Base-by-base conservation (phyloP, 495 filamentous ascomycete genomes). In the Penicillium ucsense region DNA sequence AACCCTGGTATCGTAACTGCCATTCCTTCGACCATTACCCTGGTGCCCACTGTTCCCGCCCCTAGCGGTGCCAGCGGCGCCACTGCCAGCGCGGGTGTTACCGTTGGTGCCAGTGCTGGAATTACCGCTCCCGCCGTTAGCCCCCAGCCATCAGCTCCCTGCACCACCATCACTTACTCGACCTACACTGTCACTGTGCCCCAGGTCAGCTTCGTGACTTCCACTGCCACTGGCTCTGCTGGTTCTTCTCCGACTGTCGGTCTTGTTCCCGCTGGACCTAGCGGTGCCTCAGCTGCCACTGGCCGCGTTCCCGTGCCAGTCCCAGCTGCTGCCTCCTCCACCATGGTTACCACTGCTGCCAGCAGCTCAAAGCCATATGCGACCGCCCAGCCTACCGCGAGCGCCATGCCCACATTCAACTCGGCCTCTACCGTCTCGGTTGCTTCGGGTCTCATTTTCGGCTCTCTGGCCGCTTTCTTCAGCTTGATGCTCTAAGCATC, bases 1-100 rank as follows among this genome's bases (percentile, higher is more conserved):
- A 95, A 95, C 79, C 92, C 92, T 3, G 90, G 77, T 45, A 86
- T 97, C 60, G 77, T 88, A 58, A 92, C 87, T 48, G 80, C 69
- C 36, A 75, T 84, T 46, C 83, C 83, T 2, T 62, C 72, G 5
- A 80, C 69, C 27, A 76, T 85, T 61, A 80, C 78, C n/a, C 64
- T 83, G 28, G 64, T 60, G 35, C 75, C 78, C 3, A 70, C 68
- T 10, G 50, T 62, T 4, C 20, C 20, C 20, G 41, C 37, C n/a
- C 33, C 51, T 31, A 47, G 41, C 41, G 41, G 36, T 34, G 46
- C 36, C 31, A 46, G 29, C 20, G 48, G 49, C 29, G 33, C 27
- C 38, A 37, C 44, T 30, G 41, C 52, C 9, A 49, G 40, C 38
- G 41, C 34, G 8, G 55, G 61, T 32, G 44, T 50, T 7, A 44